A percentile compares a stretch with the other conserved stretches of the same genome.
Evolutionary conservation across 371 early-diverging fungal species (phyloP).

Genomic region (Gilbertella persicaria): DNA sequence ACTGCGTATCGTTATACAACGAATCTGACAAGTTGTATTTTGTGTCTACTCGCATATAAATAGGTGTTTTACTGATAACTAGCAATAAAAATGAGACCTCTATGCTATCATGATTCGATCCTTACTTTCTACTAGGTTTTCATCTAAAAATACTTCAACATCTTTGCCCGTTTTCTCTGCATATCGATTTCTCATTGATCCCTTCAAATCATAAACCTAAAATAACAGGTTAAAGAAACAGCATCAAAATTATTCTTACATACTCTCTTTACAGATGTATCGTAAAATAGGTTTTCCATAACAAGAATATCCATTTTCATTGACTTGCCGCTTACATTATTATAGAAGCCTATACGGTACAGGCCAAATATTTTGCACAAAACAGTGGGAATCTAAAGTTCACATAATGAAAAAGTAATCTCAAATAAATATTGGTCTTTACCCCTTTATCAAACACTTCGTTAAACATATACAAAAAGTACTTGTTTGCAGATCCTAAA

Average conservation of each 20-base stretch:
- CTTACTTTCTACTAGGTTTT: constrained; percentile 84
- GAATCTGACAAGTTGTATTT: constrained; percentile 79
- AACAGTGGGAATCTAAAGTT: constrained; percentile 71
- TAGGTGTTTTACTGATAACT: constrained; percentile 79
- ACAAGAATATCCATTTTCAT: constrained; percentile 89
- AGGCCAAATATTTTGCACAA: constrained; percentile 94
- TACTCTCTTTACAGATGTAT: constrained; percentile 68
- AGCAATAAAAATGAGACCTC: constrained; percentile 2
- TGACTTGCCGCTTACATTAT: constrained; percentile 75
- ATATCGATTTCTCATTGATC: constrained; percentile 91
- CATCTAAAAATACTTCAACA: constrained; percentile 89
- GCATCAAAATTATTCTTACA: background rate
- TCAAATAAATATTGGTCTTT: background rate
- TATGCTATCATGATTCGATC: background rate
- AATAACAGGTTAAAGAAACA: constrained; percentile 8
- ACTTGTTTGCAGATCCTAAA: constrained; percentile 86
- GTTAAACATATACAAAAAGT: constrained; percentile 88
- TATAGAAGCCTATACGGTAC: constrained; percentile 85
- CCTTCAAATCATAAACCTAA: constrained; percentile 92
- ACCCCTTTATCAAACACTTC: constrained; percentile 77
- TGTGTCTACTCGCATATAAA: constrained; percentile 87
- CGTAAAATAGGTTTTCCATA: constrained; percentile 95
- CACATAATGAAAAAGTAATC: background rate
- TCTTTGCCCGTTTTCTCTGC: constrained; percentile 83
- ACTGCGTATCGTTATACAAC: constrained; percentile 88